A percentile compares a stretch with the other conserved stretches of the same genome.
phyloP scores from a whole-genome alignment of 306 rosid species.

The Carpinus fangiana region DNA sequence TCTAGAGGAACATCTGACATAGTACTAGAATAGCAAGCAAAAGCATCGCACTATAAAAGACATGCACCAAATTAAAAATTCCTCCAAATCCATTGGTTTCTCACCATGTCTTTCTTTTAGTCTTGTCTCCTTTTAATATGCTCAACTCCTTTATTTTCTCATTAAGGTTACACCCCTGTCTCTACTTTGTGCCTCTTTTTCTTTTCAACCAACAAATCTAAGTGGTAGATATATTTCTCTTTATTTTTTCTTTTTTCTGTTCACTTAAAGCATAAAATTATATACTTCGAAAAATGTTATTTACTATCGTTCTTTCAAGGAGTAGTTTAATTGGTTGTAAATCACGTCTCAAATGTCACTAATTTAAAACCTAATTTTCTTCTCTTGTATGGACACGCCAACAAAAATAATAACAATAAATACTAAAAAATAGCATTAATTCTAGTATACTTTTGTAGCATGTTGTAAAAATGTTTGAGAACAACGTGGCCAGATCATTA shows the following conservation, averaged over 20 bases:
- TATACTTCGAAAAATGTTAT: neutral
- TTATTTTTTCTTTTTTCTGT: no score
- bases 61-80: neutral
- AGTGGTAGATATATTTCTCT: neutral
- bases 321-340: no score
- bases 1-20: neutral
- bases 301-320: no score
- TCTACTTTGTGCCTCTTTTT: neutral
- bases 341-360: no score
- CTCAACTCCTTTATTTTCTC: neutral
- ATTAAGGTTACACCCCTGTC: no score
- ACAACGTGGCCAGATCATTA: conserved; percentile 13
- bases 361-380: no score
- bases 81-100: neutral
- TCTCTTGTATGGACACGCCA: no score
- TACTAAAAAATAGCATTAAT: no score
- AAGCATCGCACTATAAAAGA: neutral
- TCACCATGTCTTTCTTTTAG: neutral
- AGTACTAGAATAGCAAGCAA: neutral
- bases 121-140: neutral
- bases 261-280: no score
- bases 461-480: neutral
- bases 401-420: no score
- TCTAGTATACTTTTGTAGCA: neutral
- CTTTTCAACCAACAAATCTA: neutral